Evolutionary conservation across 1,284 basidiomycete species (phyloP).

Genomic region (Coniferiporia sulphurascens): DNA sequence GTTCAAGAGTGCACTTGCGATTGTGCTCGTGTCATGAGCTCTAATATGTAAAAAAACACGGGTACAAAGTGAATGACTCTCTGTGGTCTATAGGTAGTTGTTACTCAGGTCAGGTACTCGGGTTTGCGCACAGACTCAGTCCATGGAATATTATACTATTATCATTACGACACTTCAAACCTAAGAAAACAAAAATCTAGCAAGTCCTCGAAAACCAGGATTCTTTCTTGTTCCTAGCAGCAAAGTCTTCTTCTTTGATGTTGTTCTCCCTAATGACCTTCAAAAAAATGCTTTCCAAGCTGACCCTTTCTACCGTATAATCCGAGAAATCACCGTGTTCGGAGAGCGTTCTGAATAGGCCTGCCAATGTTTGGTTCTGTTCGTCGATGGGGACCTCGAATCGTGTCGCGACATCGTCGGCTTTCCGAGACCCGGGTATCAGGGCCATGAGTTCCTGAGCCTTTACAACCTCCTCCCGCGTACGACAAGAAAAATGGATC

Average conservation of each 20-base stretch:
- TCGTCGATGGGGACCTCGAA: slow-evolving; percentile 67
- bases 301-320: slow-evolving; percentile 64
- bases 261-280: slow-evolving; percentile 67
- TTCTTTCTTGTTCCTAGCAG: slow-evolving; percentile 20
- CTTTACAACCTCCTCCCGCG: slow-evolving; percentile 49
- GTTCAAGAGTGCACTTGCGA: background rate
- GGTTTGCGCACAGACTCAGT: too few species aligned
- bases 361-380: slow-evolving; percentile 41
- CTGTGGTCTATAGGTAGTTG: slow-evolving; percentile 30
- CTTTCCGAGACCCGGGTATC: slow-evolving; percentile 60
- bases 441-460: slow-evolving; percentile 58
- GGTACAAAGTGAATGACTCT: slow-evolving; percentile 39
- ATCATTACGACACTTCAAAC: too few species aligned
- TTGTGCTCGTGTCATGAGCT: slow-evolving; percentile 13
- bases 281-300: slow-evolving; percentile 67
- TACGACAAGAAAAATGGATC: slow-evolving; percentile 68
- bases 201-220: slow-evolving; percentile 25
- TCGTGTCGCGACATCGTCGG: slow-evolving; percentile 72
- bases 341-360: slow-evolving; percentile 52
- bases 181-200: background rate
- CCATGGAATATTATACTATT: too few species aligned
- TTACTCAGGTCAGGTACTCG: too few species aligned
- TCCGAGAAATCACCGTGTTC: slow-evolving; percentile 50
- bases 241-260: slow-evolving; percentile 49
- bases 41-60: slow-evolving; percentile 38